These are phyloP conservation scores for Eruca vesicaria DNA, from an alignment of 441 rosid genomes.

Conservation along the genomic window DNA sequence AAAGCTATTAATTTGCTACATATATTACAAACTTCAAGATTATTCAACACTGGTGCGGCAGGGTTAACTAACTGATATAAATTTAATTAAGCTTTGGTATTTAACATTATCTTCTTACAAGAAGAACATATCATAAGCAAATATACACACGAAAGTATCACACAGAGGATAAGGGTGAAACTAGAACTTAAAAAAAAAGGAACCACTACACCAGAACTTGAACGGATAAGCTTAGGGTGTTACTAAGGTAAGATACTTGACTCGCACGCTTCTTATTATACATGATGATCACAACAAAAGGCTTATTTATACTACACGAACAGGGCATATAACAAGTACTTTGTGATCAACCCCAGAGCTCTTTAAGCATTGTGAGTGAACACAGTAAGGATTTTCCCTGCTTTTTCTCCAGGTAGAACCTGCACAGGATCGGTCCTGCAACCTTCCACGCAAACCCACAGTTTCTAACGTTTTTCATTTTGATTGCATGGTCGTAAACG, in stretches of 20 bases:
- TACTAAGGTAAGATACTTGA: too few species aligned
- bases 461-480: neutral
- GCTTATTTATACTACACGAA: neutral
- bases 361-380: constrained; percentile 40
- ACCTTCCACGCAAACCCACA: constrained; percentile 74
- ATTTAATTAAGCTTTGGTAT: neutral
- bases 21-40: neutral
- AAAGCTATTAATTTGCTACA: too few species aligned
- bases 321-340: neutral
- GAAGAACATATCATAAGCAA: neutral
- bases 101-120: too few species aligned
- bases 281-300: neutral
- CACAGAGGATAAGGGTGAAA: neutral
- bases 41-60: neutral
- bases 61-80: neutral
- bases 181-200: neutral
- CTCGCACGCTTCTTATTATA: neutral
- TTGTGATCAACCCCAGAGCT: constrained; percentile 30
- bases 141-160: neutral
- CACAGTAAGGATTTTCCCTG: constrained; percentile 23
- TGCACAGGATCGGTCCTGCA: constrained; percentile 65
- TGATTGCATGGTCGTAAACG: constrained; percentile 42
- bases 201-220: neutral
- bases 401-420: constrained; percentile 21
- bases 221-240: too few species aligned